Percentiles rank a stretch among this genome's conserved stretches.
Evolutionary conservation across 1,284 basidiomycete species (phyloP).

Genomic region (Bjerkandera adusta): DNA sequence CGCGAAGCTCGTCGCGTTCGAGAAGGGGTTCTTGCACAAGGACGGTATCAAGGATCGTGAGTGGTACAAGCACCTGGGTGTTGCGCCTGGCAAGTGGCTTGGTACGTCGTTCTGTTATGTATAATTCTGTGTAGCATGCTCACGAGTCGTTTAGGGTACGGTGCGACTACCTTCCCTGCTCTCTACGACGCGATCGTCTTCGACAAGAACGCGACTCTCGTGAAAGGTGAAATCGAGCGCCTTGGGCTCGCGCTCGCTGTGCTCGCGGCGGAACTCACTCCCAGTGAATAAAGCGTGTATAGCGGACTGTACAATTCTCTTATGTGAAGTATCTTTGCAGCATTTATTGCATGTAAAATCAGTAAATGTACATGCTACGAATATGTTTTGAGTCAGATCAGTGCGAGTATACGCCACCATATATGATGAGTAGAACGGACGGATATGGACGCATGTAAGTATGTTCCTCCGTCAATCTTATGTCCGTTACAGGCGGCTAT

Average conservation of each 20-base stretch:
- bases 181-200: constrained; percentile 78
- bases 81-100: constrained; percentile 89
- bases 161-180: constrained; percentile 83
- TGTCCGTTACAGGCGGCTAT: too few species aligned
- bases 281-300: not conserved
- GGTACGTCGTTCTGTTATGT: constrained; percentile 43
- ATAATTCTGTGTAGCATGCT: not conserved
- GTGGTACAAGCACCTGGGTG: constrained; percentile 86
- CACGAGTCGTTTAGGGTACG: constrained; percentile 59
- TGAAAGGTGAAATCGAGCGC: constrained; percentile 64
- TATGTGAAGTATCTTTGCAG: not conserved
- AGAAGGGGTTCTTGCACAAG: constrained; percentile 82
- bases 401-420: too few species aligned
- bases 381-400: too few species aligned
- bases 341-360: not conserved
- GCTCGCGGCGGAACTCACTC: constrained; percentile 14
- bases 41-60: constrained; percentile 78
- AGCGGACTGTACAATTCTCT: not conserved
- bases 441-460: too few species aligned
- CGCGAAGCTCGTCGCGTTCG: constrained; percentile 71
- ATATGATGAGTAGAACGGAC: too few species aligned
- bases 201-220: constrained; percentile 62
- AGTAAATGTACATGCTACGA: too few species aligned
- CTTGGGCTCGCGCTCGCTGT: constrained; percentile 52
- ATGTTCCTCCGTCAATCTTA: too few species aligned